Base-by-base conservation (phyloP, 2,329 filamentous ascomycete genomes). In the Paraphoma chrysanthemicola region DNA sequence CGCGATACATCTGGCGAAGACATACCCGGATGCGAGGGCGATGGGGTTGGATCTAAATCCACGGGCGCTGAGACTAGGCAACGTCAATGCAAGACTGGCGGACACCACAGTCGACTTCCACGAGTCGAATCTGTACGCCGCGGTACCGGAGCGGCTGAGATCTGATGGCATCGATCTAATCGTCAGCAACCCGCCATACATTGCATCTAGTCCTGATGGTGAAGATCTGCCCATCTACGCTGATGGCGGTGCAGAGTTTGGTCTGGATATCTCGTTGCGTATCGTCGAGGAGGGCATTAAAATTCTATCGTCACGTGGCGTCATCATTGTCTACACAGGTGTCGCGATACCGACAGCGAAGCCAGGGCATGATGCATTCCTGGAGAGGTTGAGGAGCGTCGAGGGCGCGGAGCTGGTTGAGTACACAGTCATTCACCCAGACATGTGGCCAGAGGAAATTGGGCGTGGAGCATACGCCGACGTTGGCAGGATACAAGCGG, bases 361-460 rank as follows among this genome's bases (percentile, higher is more conserved):
- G 9, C 64, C 66, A 4, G 59, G 61, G 0, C 48, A 62, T 23
- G 66, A 69, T 30, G 53, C 60, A 6, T 66, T 69, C 29, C 30
- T 67, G 28, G 59, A 62, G 36, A 63, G 57, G 39, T 48, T 69
- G 10, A 52, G 63, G 36, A 44, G 45, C 8, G 51, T 67, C 7
- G 36, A 67, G 31, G 59, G 44, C 6, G 50, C 48, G 3, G 54
- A 63, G 9, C 14, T 67, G 12, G 51, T 50, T 1, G 63, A 67
- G 44, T 69, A 69, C 51, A 60, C 56, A 9, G 61, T 69, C 17
- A 39, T 69, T 12, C 64, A 69, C 17, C 66, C 66, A 0, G 66
- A 69, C 16, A 67, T 69, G 59, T 66, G 66, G 66, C 49, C 66
- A n/a, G 66, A 69, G 46, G 66, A 69, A 30, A 67, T 66, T 30